Evolutionary conservation across 2,329 filamentous ascomycete genomes (phyloP).

Genomic region (Aspergillus felis): DNA sequence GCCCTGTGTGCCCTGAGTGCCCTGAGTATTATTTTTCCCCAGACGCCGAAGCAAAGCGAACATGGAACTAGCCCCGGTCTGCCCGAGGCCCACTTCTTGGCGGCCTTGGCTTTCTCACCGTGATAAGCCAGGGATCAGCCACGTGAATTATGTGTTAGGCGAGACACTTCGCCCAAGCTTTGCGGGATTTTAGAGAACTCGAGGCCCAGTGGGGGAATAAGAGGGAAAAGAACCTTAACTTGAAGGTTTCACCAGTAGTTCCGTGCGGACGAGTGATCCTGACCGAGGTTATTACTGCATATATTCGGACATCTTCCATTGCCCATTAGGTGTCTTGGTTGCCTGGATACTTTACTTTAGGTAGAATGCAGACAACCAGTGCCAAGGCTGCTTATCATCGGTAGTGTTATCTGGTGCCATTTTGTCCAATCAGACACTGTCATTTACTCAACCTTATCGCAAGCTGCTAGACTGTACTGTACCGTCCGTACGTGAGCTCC

Average conservation of each 20-base stretch:
- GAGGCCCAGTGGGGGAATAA: too few species aligned
- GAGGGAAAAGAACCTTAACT: too few species aligned
- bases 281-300: too few species aligned
- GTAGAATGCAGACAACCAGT: neutral
- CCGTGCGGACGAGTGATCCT: too few species aligned
- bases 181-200: neutral
- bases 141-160: neutral
- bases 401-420: neutral
- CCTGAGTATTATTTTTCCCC: too few species aligned
- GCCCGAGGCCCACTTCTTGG: neutral
- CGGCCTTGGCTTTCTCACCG: neutral
- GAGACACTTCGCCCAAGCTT: neutral
- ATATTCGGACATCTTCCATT: too few species aligned
- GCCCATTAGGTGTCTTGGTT: too few species aligned
- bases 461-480: too few species aligned
- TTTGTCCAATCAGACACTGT: neutral
- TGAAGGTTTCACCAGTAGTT: too few species aligned
- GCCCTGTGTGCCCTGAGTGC: too few species aligned
- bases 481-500: too few species aligned
- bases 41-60: neutral
- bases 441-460: neutral
- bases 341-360: neutral
- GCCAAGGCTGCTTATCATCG: neutral
- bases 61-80: neutral
- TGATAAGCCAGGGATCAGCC: neutral